Base-by-base conservation (phyloP, 345 rosid species). In the Aegle marmelos region DNA sequence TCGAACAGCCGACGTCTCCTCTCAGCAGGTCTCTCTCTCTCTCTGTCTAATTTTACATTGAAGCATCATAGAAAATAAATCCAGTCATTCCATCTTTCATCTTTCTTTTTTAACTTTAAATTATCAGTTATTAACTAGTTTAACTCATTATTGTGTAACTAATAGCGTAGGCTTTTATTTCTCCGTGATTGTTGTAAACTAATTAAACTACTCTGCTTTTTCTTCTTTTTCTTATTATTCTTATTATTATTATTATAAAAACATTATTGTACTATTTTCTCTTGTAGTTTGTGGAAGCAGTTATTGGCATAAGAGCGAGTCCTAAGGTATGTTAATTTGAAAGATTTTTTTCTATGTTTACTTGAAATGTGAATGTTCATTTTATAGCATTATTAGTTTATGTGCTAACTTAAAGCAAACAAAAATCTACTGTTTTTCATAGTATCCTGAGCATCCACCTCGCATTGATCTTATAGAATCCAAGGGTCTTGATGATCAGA, bases 241-340 rank as follows among this genome's bases (percentile, higher is more conserved):
- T 13, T 28, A 21, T n/a, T 24, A 21, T 28, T 39, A 24, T 39
- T 64, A 68, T 58, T 8, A 8, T 9, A 1, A 53, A 53, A 53
- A 36, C 21, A 33, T 27, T 27, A 7, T 21, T 24, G 16, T 19
- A 61, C 5, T 28, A 34, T 66, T 77, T 48, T 31, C 31, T 19
- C 74, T 73, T 88, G 85, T 88, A 93, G 98, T 95, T 95, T 79
- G 98, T 95, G 79, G 95, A 95, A 88, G 98, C 98, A 1, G 75
- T 89, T 75, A 70, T 95, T 75, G 86, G 82, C 41, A 89, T 95
- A 54, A 87, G 84, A 76, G 92, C 91, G 27, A 80, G 87, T 67
- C 70, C 87, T 31, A 78, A 91, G 97, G 98, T 93, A 83, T 0
- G 64, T 62, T 45, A 17, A 57, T 65, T 3, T 27, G 41, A 2